A percentile compares a stretch with the other conserved stretches of the same genome.
Conservation (phyloP, 805 yeast species). For the Zygosaccharomyces kombuchaensis region DNA sequence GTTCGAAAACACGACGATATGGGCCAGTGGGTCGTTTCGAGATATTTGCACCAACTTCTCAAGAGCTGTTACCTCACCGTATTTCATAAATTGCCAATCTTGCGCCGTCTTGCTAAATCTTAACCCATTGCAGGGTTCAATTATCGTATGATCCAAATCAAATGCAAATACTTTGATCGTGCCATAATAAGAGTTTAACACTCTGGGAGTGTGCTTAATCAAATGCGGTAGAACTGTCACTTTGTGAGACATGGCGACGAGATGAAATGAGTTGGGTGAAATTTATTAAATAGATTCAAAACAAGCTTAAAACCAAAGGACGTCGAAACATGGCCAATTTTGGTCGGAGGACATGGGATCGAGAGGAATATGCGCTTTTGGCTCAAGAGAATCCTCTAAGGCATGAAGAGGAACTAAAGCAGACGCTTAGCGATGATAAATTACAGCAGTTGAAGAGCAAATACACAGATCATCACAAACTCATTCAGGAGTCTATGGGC, state of each 20-base stretch:
- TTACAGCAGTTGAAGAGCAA: conserved; percentile 14
- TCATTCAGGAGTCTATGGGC: conserved; percentile 26
- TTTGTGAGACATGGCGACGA: conserved; percentile 30
- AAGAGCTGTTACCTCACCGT: conserved; percentile 20
- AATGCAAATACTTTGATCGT: conserved; percentile 57
- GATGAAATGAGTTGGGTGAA: neutral
- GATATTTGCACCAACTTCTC: conserved; percentile 18
- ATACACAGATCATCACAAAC: conserved; percentile 24
- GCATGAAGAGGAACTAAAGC: conserved; percentile 18
- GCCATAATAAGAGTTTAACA: neutral
- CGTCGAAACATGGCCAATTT: conserved; percentile 27
- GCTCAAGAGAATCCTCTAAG: conserved; percentile 36
- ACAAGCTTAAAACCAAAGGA: neutral
- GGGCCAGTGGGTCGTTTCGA: conserved; percentile 24
- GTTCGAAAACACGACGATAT: conserved; percentile 74
- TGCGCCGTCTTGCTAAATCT: conserved; percentile 52
- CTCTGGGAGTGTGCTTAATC: conserved; percentile 40
- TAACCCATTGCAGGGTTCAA: conserved; percentile 50
- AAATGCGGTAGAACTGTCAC: conserved; percentile 40
- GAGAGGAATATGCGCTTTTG: conserved; percentile 53
- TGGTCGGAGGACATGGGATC: conserved; percentile 74
- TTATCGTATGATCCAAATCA: conserved; percentile 81
- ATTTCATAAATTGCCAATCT: conserved; percentile 74
- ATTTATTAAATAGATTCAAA: neutral
- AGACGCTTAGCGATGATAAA: conserved; percentile 14